Percentiles rank a stretch among this genome's conserved stretches.
Evolutionary conservation across 1,284 basidiomycete genomes (phyloP).

Genomic region (Trichosporon coremiiforme): DNA sequence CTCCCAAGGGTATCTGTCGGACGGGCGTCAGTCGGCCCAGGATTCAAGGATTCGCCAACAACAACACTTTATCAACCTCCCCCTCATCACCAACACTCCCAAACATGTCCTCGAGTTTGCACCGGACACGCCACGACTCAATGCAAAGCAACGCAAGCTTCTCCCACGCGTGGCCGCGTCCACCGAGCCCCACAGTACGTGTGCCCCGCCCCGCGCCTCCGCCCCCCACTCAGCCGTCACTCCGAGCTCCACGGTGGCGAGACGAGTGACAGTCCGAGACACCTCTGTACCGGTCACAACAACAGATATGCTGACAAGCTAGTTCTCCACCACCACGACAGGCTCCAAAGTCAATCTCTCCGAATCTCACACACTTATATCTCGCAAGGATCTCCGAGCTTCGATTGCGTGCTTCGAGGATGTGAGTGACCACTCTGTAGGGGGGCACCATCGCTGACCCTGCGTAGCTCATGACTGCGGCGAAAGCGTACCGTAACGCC

Average conservation of each 20-base stretch:
- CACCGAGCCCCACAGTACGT: constrained; percentile 32
- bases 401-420: constrained; percentile 56
- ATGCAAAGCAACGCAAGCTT: constrained; percentile 28
- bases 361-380: constrained; percentile 50
- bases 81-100: neutral
- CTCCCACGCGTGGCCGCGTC: constrained; percentile 25
- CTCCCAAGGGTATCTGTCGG: neutral
- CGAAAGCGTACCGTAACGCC: constrained; percentile 79
- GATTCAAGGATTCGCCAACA: neutral
- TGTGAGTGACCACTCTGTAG: constrained; percentile 32
- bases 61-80: constrained; percentile 12
- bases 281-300: neutral
- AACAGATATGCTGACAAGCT: constrained; percentile 20
- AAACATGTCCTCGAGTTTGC: constrained; percentile 19
- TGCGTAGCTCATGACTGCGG: constrained; percentile 70
- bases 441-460: constrained; percentile 8
- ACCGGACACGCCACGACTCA: constrained; percentile 26
- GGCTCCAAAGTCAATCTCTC: constrained; percentile 52
- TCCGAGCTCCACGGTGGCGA: constrained; percentile 13
- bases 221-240: neutral
- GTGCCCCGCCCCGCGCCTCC: neutral
- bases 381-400: constrained; percentile 52
- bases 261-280: neutral
- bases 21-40: neutral
- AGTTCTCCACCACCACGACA: constrained; percentile 55